phyloP scores from a whole-genome alignment of 495 filamentous ascomycete species.

The Hyaloscypha bicolor region DNA sequence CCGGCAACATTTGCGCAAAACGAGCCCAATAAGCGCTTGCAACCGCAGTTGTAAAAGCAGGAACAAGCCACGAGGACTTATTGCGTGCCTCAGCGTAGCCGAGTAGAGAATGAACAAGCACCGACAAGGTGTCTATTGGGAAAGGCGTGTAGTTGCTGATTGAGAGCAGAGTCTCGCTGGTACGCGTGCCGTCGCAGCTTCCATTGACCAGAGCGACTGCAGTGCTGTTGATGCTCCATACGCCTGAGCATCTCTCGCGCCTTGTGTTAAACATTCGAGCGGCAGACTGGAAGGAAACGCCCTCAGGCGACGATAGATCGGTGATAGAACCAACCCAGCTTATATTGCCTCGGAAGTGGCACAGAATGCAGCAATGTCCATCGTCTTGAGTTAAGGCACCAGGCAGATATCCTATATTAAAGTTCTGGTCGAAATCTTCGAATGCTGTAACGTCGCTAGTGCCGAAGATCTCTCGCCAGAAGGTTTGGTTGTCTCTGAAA shows the following conservation, averaged over 20 bases:
- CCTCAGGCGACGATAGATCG: not conserved
- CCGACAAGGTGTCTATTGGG: slow-evolving; percentile 6
- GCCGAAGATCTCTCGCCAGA: not conserved
- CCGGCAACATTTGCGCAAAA: slow-evolving; percentile 1
- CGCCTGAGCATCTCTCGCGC: slow-evolving; percentile 5
- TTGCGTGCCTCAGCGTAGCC: not conserved
- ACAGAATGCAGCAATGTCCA: not conserved
- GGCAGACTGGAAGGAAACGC: not conserved
- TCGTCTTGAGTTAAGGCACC: not conserved
- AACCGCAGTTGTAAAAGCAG: slow-evolving; percentile 6
- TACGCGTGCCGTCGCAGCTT: slow-evolving; percentile 2
- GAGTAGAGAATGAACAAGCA: slow-evolving; percentile 7
- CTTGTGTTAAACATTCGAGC: slow-evolving; percentile 5
- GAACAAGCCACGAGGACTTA: slow-evolving; percentile 3
- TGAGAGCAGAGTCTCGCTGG: not conserved
- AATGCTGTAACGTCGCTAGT: not conserved
- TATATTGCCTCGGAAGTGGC: not conserved
- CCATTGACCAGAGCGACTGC: not conserved
- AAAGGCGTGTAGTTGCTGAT: slow-evolving; percentile 1
- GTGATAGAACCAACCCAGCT: not conserved
- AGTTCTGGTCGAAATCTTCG: not conserved
- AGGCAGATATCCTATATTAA: slow-evolving; percentile 4
- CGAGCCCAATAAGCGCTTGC: slow-evolving; percentile 8
- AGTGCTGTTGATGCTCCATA: slow-evolving; percentile 8
- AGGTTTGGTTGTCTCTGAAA: slow-evolving; percentile 4